Percentiles rank a stretch among this genome's conserved stretches.
Conservation (phyloP, 2,329 filamentous ascomycete species). For the Emericellopsis atlantica region DNA sequence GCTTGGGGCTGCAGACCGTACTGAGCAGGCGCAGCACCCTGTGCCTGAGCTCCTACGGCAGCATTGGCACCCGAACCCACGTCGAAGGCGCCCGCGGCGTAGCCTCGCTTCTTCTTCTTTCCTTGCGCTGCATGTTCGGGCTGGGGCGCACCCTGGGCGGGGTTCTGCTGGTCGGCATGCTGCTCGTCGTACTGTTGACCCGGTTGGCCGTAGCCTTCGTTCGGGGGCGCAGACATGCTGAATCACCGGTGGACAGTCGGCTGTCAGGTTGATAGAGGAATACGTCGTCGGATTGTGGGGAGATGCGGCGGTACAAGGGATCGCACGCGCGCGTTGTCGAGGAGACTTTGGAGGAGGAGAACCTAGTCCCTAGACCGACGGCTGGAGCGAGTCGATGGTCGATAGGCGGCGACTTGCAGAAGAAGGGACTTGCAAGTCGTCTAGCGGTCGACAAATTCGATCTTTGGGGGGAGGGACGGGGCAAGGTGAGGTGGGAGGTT, state of each 20-base stretch:
- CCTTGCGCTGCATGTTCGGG: conserved; percentile 27
- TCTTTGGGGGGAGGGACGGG: too few relatives aligned
- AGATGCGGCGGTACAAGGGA: not conserved
- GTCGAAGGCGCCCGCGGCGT: conserved; percentile 89
- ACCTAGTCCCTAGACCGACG: conserved; percentile 2
- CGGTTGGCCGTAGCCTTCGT: conserved; percentile 39
- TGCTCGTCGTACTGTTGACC: conserved; percentile 21
- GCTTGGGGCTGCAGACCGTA: conserved; percentile 31
- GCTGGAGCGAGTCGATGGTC: too few relatives aligned
- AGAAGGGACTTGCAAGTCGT: too few relatives aligned
- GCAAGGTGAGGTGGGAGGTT: too few relatives aligned
- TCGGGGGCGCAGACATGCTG: conserved; percentile 45
- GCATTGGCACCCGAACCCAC: conserved; percentile 83
- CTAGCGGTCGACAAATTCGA: too few relatives aligned
- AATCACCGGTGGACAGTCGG: conserved; percentile 3
- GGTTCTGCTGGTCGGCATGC: conserved; percentile 21
- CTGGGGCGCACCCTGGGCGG: conserved; percentile 13
- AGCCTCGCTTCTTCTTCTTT: conserved; percentile 86
- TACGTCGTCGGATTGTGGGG: conserved; percentile 1
- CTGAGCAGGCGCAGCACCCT: conserved; percentile 20
- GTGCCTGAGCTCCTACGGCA: conserved; percentile 32
- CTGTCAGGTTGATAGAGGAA: conserved; percentile 2
- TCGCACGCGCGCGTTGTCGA: conserved; percentile 2
- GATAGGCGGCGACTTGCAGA: too few relatives aligned
- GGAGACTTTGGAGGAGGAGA: conserved; percentile 7